Base-by-base conservation (phyloP, 257 asterid genomes). In the Striga asiatica region DNA sequence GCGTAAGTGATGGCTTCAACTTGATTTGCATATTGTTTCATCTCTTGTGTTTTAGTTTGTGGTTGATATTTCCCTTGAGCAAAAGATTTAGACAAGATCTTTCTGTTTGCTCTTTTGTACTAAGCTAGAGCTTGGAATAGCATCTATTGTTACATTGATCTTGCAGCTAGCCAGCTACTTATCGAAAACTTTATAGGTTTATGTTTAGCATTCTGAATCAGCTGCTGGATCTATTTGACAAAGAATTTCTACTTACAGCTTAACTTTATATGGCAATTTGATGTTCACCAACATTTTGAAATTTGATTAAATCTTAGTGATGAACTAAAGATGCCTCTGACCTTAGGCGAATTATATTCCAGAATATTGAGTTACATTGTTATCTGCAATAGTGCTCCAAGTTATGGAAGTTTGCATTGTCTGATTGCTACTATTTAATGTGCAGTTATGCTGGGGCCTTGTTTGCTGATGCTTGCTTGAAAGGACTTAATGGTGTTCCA, bases 361-460 rank as follows among this genome's bases (percentile, higher is more conserved):
- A 13, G 32, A 11, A 27, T 16, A 14, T 18, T 17, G 24, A 6
- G 20, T 8, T 14, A 17, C 22, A 24, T 19, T 28, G 28, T 25
- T 24, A 23, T 42, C 24, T 24, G 12, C 32, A 46, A 14, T 18
- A 50, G 49, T 42, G 51, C 13, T 46, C 31, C 7, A 25, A 27
- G 39, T 10, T 42, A 14, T 52, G 22, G 27, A 9, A 43, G 9
- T 27, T 62, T 51, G 61, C 31, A 50, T 69, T 45, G 11, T 32
- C 48, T 80, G 34, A 68, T 58, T 49, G 50, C 41, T n/a, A 17
- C 9, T 31, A 3, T 51, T 17, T 10, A 47, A 5, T 41, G 0
- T 71, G 72, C 84, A 85, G 95, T 56, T 89, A 83, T 76, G 94
- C 95, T 2, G 94, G 95, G n/a, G 94, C 97, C 31, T 70, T 81